phyloP scores from a whole-genome alignment of 805 yeast species.

The Millerozyma miso region DNA sequence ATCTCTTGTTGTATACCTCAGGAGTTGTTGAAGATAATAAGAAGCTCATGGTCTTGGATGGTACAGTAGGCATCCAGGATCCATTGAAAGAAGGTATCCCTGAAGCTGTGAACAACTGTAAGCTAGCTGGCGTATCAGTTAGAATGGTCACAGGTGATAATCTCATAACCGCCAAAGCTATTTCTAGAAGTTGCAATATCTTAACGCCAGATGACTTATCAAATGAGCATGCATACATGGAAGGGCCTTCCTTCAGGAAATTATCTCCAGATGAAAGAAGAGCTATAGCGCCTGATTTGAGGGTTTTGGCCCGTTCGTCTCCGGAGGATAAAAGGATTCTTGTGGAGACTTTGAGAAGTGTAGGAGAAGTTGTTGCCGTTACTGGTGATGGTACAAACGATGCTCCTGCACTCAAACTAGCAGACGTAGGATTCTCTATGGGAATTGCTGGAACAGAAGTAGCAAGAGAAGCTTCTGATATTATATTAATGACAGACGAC shows the following conservation, averaged over 20 bases:
- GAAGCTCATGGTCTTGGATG: slow-evolving; percentile 50
- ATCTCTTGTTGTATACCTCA: slow-evolving; percentile 20
- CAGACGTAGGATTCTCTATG: slow-evolving; percentile 98
- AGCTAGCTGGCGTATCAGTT: slow-evolving; percentile 87
- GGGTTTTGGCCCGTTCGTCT: slow-evolving; percentile 88
- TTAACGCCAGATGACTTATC: slow-evolving; percentile 47
- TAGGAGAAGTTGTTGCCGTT: slow-evolving; percentile 95
- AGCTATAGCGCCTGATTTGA: slow-evolving; percentile 63
- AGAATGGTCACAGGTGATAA: slow-evolving; percentile 99
- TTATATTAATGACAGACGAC: slow-evolving; percentile 90
- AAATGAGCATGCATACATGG: slow-evolving; percentile 68
- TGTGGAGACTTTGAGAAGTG: slow-evolving; percentile 71
- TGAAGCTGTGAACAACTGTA: slow-evolving; percentile 84
- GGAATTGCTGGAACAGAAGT: slow-evolving; percentile 98
- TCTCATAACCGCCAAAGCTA: slow-evolving; percentile 84
- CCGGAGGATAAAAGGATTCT: slow-evolving; percentile 92
- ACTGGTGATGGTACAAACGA: slow-evolving; percentile 99
- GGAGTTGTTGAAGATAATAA: slow-evolving; percentile 21
- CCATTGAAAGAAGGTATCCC: slow-evolving; percentile 88
- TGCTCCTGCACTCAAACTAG: slow-evolving; percentile 94
- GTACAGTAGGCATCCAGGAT: slow-evolving; percentile 89
- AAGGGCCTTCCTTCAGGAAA: slow-evolving; percentile 85
- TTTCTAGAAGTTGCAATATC: slow-evolving; percentile 83
- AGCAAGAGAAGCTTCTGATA: slow-evolving; percentile 95
- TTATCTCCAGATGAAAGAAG: slow-evolving; percentile 54